Evolutionary conservation across 2,329 filamentous ascomycete species (phyloP), one percentile per base, ranked within the genome.

Genomic region (Trichoderma atrobrunneum): DNA sequence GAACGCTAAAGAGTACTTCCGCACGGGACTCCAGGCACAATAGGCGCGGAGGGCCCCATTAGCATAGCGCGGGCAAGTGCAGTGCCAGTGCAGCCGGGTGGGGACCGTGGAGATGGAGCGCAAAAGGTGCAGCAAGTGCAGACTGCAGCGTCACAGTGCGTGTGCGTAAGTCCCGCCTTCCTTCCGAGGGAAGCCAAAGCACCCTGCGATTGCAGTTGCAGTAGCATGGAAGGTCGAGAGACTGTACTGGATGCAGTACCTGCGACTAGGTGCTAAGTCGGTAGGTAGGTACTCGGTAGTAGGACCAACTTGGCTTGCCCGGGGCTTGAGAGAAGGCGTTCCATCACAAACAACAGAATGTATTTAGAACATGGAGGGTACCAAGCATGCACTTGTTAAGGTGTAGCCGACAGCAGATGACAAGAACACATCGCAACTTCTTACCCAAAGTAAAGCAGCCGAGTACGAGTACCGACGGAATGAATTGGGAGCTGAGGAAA

Each of bases 131-230:
- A 34, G 32, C 32, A 61, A 21, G 32, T 24, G 32, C 32, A 62
- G 57, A 34, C 21, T 30, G 63, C 63, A 66, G 63, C 54, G 63
- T 56, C 63, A 56, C 63, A 64, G 62, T 64, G 61, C 61, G 61
- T 30, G 61, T 65, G 62, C 62, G 39, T 8, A 30, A 32, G 62
- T 65, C 43, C 62, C 63, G 63, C 63, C 63, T 66, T 66, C 63
- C 63, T 56, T 56, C 43, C 63, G 48, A 34, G 24, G 62, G 39
- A 39, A 21, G 62, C 62, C 62, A 48, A 48, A 48, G 61, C 61
- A 48, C 61, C 21, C 57, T 24, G 30, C 30, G 57, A 28, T 59
- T 61, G 59, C 32, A 48, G 26, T 43, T 61, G 59, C 32, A 48
- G 26, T 43, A 43, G 62, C 36, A 54, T 32, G 62, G 62, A 65